Percentiles rank a stretch among this genome's conserved stretches.
Conservation (phyloP, 75 land plant genomes). For the Cryptomeria japonica region DNA sequence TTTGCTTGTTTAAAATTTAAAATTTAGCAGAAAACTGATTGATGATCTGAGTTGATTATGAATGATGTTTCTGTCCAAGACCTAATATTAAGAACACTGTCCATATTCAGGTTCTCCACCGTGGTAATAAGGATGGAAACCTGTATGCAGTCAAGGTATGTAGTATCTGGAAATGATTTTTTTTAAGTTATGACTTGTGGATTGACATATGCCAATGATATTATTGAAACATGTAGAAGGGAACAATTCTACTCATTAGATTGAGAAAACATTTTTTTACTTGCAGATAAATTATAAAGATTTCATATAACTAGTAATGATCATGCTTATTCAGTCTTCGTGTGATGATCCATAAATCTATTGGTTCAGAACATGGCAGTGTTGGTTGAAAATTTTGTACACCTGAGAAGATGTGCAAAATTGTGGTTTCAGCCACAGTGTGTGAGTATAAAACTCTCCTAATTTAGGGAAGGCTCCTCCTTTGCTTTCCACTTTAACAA, state of each 20-base stretch:
- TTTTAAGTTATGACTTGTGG: neutral
- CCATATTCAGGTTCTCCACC: slow-evolving; percentile 37
- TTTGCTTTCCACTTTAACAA: too few relatives aligned
- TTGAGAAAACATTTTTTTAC: neutral
- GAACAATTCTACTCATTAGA: neutral
- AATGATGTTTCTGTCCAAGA: neutral
- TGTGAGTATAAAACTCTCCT: too few relatives aligned
- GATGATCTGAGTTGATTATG: slow-evolving; percentile 2
- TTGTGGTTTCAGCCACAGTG: too few relatives aligned
- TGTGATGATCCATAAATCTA: too few relatives aligned
- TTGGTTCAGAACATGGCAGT: too few relatives aligned
- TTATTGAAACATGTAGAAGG: neutral
- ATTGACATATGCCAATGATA: neutral
- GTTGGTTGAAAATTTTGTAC: too few relatives aligned
- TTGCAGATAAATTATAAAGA: neutral
- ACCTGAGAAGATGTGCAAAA: too few relatives aligned
- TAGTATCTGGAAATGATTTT: neutral
- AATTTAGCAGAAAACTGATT: neutral
- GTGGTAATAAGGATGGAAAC: slow-evolving; percentile 29
- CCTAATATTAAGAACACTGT: neutral
- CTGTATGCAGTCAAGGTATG: slow-evolving; percentile 51
- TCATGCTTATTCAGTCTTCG: neutral
- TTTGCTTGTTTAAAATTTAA: neutral
- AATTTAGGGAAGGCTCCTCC: too few relatives aligned
- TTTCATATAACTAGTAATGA: neutral